These are phyloP conservation scores for Acacia confusa DNA, from an alignment of 306 rosid genomes.

Conservation along the genomic window DNA sequence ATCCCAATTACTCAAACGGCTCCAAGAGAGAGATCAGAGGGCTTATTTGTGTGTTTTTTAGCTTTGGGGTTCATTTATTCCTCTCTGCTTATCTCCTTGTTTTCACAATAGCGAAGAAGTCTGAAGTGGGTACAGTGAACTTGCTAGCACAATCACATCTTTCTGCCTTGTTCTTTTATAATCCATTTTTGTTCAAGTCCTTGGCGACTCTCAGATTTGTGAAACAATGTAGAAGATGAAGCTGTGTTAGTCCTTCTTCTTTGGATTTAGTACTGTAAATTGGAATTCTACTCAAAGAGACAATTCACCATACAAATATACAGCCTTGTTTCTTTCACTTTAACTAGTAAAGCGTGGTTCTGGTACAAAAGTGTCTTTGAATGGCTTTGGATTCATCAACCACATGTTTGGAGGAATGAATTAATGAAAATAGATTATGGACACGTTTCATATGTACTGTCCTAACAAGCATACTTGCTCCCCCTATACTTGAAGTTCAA, in stretches of 20 bases:
- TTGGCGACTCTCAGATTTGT: neutral
- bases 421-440: neutral
- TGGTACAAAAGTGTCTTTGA: neutral
- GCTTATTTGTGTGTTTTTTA: conserved; percentile 35
- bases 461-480: neutral
- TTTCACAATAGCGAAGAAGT: conserved; percentile 34
- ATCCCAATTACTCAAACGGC: conserved; percentile 38
- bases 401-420: neutral
- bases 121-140: neutral
- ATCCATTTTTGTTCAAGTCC: neutral
- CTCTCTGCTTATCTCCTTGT: conserved; percentile 62
- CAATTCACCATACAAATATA: neutral
- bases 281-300: neutral
- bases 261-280: neutral
- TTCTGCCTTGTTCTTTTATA: neutral
- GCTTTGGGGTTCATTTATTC: conserved; percentile 43
- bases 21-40: conserved; percentile 21
- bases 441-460: neutral
- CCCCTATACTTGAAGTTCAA: neutral
- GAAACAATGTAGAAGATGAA: neutral
- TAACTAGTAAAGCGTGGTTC: neutral
- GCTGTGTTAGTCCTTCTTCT: neutral
- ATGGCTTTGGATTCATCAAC: neutral
- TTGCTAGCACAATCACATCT: neutral
- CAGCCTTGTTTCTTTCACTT: neutral